phyloP scores from a whole-genome alignment of 805 yeast species.

The Komagataella pastoris region DNA sequence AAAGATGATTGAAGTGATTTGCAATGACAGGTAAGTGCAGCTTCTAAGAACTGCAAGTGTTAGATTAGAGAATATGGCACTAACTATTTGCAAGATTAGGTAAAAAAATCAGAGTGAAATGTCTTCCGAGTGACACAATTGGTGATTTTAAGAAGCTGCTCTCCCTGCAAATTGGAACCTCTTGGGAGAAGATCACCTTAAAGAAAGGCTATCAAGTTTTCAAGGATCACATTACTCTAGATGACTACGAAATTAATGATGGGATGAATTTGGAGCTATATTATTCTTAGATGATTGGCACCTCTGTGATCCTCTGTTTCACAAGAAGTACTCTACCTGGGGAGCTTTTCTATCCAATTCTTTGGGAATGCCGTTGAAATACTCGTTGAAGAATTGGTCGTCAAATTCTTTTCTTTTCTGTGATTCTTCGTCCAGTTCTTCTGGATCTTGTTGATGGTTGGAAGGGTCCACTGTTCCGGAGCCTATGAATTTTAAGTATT shows the following conservation, averaged over 20 bases:
- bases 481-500: constrained; percentile 25
- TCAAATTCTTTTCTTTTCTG: neutral
- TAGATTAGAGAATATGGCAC: constrained; percentile 1
- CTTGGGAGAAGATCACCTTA: constrained; percentile 49
- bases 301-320: constrained; percentile 1
- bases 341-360: constrained; percentile 17
- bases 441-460: constrained; percentile 1
- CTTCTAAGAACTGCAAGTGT: neutral
- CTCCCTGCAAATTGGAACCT: constrained; percentile 72
- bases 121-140: constrained; percentile 71
- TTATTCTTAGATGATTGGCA: constrained; percentile 29
- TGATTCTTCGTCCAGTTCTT: constrained; percentile 5
- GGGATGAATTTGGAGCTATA: constrained; percentile 82
- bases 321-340: constrained; percentile 27
- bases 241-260: constrained; percentile 90
- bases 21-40: constrained; percentile 46
- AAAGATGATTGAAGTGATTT: constrained; percentile 55
- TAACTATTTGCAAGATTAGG: constrained; percentile 42
- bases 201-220: constrained; percentile 77
- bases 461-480: neutral
- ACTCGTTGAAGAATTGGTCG: constrained; percentile 1
- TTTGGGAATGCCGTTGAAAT: neutral
- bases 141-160: constrained; percentile 85
- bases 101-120: constrained; percentile 76
- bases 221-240: constrained; percentile 83